Conservation (phyloP, 257 asterid species). For the Sherardia arvensis region DNA sequence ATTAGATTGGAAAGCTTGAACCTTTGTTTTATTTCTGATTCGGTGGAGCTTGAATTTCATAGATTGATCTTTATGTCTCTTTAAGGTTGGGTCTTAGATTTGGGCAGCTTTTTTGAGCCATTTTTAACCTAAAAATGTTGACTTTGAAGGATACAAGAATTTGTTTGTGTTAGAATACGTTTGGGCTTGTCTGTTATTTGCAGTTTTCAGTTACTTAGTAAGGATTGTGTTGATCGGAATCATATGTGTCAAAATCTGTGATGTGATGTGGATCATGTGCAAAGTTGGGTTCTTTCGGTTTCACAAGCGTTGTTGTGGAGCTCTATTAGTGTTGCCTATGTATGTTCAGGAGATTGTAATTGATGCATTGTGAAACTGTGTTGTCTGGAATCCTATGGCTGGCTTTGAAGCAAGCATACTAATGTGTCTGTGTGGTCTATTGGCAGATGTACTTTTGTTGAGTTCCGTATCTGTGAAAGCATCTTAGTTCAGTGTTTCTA, state of each 20-base stretch:
- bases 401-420: background rate
- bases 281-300: background rate
- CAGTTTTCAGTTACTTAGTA: background rate
- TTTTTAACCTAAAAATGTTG: background rate
- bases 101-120: background rate
- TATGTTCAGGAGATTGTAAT: background rate
- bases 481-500: constrained; percentile 17
- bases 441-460: constrained; percentile 1
- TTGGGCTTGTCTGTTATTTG: background rate
- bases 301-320: background rate
- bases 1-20: background rate
- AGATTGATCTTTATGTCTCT: background rate
- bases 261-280: background rate
- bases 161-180: background rate
- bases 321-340: background rate
- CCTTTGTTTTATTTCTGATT: background rate
- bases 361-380: background rate
- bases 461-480: background rate
- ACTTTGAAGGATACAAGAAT: background rate
- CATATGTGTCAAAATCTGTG: background rate
- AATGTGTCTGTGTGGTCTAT: background rate
- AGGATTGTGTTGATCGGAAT: background rate
- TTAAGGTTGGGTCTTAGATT: background rate
- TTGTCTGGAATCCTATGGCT: background rate
- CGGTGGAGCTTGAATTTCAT: background rate